phyloP scores from a whole-genome alignment of 2,329 filamentous ascomycete species.

The Decorospora gaudefroyi region DNA sequence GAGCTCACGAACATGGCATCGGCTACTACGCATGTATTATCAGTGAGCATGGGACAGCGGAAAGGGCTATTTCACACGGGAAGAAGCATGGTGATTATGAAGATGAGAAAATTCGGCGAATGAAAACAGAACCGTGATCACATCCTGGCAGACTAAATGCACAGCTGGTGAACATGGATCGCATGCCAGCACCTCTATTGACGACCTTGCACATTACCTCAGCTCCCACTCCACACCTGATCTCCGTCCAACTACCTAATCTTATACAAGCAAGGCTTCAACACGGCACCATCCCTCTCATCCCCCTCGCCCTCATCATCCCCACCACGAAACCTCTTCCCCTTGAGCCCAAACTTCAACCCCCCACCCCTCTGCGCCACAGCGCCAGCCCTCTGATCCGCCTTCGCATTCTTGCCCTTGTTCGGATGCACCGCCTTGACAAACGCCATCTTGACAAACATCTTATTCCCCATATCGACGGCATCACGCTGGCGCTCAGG shows the following conservation, averaged over 20 bases:
- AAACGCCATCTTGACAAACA: conserved; percentile 98
- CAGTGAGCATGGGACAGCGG: conserved; percentile 4
- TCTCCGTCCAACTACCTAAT: conserved; percentile 57
- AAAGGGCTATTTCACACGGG: conserved; percentile 5
- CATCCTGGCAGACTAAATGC: too few species aligned
- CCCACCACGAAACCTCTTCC: conserved; percentile 12
- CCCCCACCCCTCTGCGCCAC: conserved; percentile 50
- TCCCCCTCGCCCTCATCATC: conserved; percentile 52
- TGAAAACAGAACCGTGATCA: too few species aligned
- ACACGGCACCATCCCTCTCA: conserved; percentile 67
- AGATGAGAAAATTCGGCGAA: not conserved
- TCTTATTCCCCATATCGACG: conserved; percentile 86
- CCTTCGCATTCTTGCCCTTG: conserved; percentile 71
- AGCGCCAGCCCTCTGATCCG: conserved; percentile 37
- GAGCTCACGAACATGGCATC: conserved; percentile 17
- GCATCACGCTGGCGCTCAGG: conserved; percentile 62
- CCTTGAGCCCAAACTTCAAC: conserved; percentile 34
- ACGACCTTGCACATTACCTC: too few species aligned
- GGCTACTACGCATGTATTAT: conserved; percentile 14
- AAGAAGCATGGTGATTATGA: not conserved
- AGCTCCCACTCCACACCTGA: not conserved
- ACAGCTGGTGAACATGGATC: too few species aligned
- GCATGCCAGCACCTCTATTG: too few species aligned
- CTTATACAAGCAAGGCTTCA: conserved; percentile 98
- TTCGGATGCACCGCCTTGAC: conserved; percentile 76